Evolutionary conservation across 2,329 filamentous ascomycete species (phyloP).

Genomic region (Trichoderma sp.): DNA sequence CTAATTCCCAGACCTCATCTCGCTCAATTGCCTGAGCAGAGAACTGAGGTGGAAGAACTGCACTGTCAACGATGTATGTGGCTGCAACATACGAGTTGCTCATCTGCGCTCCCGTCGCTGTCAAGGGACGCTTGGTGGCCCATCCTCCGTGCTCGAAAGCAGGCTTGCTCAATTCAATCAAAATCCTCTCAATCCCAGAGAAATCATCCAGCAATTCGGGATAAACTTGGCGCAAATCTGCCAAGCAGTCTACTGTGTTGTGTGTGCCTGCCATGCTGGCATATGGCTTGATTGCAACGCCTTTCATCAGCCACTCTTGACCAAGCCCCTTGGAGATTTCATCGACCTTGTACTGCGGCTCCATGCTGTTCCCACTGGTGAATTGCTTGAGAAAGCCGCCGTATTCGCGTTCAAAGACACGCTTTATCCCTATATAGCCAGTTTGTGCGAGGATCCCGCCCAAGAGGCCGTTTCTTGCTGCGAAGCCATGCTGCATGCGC

Average conservation of each 20-base stretch:
- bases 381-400: conserved; percentile 44
- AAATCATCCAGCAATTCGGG: conserved; percentile 25
- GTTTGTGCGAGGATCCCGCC: conserved; percentile 37
- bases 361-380: conserved; percentile 24
- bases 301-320: conserved; percentile 34
- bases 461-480: conserved; percentile 43
- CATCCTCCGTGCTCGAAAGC: conserved; percentile 39
- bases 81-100: conserved; percentile 36
- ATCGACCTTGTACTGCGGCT: background rate
- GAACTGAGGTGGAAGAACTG: conserved; percentile 37
- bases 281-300: conserved; percentile 39
- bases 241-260: conserved; percentile 35
- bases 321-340: conserved; percentile 36
- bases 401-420: conserved; percentile 41
- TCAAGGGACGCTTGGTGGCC: conserved; percentile 34
- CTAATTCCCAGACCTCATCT: conserved; percentile 36
- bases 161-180: conserved; percentile 30
- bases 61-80: conserved; percentile 37
- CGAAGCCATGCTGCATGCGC: conserved; percentile 47
- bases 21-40: conserved; percentile 32
- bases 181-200: conserved; percentile 29
- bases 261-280: conserved; percentile 39
- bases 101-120: conserved; percentile 41
- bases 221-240: conserved; percentile 32
- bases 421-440: conserved; percentile 43